phyloP scores from a whole-genome alignment of 495 filamentous ascomycete species.

The Pyronema omphalodes region DNA sequence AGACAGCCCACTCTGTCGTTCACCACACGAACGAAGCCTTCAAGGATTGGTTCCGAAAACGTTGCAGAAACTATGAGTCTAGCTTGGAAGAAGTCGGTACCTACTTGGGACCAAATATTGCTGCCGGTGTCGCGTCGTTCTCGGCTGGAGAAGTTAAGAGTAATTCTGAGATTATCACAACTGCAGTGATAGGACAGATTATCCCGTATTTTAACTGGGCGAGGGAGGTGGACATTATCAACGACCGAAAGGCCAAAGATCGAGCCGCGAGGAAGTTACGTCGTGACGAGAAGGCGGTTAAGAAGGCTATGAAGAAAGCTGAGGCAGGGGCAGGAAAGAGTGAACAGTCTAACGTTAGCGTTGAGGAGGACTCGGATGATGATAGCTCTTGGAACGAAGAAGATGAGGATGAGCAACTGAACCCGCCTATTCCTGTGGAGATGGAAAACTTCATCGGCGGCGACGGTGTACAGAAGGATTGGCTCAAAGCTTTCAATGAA shows the following conservation, averaged over 20 bases:
- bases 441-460: conserved; percentile 10
- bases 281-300: background rate
- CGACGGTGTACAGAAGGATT: conserved; percentile 8
- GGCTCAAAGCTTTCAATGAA: conserved; percentile 11
- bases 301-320: background rate
- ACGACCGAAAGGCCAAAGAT: background rate
- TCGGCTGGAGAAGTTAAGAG: conserved; percentile 1
- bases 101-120: background rate
- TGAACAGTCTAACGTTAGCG: background rate
- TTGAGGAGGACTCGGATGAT: conserved; percentile 1
- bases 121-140: background rate
- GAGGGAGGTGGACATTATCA: background rate
- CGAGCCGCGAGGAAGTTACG: background rate
- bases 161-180: conserved; percentile 11
- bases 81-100: background rate
- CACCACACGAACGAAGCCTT: conserved; percentile 10
- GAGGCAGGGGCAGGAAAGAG: background rate
- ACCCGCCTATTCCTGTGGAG: conserved; percentile 16
- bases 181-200: conserved; percentile 12
- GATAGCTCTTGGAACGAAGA: conserved; percentile 10
- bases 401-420: conserved; percentile 12
- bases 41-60: conserved; percentile 11
- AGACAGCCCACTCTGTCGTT: conserved; percentile 14
- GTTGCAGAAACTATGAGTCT: conserved; percentile 4
- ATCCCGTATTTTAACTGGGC: conserved; percentile 1